Evolutionary conservation across 257 asterid species (phyloP), one percentile per base, ranked within the genome.

Genomic region (Ballota nigra): DNA sequence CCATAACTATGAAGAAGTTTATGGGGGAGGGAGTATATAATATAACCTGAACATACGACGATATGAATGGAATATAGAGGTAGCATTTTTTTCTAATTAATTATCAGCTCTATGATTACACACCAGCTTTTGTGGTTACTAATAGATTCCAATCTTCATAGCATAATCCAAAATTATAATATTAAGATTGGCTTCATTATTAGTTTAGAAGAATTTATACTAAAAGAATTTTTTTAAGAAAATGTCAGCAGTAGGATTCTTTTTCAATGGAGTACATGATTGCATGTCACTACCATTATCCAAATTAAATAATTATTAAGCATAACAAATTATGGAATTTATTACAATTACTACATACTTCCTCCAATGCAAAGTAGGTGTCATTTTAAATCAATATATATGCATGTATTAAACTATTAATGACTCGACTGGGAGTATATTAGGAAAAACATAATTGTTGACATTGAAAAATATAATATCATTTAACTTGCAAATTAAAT

Each of bases 71-170:
- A 49, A 49, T 63, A 31, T 19, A 15, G 49, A 23, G 71, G 41
- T 3, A 43, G 2, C 64, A 70, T 40, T 58, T 49, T 24, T 11
- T 69, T 28, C 36, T 33, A 5, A 33, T 36, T 66, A 24, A 63
- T 23, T 26, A 71, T 68, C 47, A 71, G 15, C 41, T 62, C 62
- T 22, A 28, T 61, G 66, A 75, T 63, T 16, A 72, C 52, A 38
- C 75, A 81, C 73, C 70, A 70, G 45, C 78, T 38, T 70, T 80
- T 45, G 24, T 66, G 5, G 20, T 52, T 66, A 34, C 40, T 29
- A 28, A 47, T 73, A 64, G 75, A 73, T 77, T 73, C 75, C 77
- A 20, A 56, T 65, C 53, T 59, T 38, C 4, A n/a, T 6, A 66
- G 28, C 72, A 72, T 52, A 56, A 70, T 31, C 41, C 40, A 40